These are phyloP conservation scores for Thelonectria olida DNA, from an alignment of 2,329 filamentous ascomycete genomes.

Conservation along the genomic window DNA sequence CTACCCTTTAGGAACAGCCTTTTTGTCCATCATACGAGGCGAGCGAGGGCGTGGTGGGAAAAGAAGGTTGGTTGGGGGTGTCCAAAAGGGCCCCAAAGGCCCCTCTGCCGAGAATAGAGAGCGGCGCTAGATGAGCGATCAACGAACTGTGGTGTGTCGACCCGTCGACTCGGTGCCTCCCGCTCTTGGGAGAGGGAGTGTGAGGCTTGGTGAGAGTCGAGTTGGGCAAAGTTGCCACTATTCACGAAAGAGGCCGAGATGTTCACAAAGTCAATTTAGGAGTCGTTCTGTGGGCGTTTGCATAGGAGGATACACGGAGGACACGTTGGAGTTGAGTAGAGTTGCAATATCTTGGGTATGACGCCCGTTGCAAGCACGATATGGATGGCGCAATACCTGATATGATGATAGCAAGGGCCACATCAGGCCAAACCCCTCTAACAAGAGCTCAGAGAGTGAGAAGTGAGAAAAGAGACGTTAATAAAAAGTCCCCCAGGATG, in stretches of 20 bases:
- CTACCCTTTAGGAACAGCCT: neutral
- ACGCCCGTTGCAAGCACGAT: constrained; percentile 5
- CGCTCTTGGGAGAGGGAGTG: constrained; percentile 11
- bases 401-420: constrained; percentile 11
- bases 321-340: neutral
- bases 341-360: neutral
- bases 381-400: constrained; percentile 11
- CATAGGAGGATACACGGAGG: too few species aligned
- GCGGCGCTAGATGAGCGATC: neutral
- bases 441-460: neutral
- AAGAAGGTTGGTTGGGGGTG: neutral
- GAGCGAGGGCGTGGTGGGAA: neutral
- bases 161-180: constrained; percentile 14
- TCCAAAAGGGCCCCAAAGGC: neutral
- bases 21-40: constrained; percentile 14
- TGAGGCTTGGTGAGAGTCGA: neutral
- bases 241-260: neutral
- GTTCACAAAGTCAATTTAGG: neutral
- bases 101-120: neutral
- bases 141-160: constrained; percentile 7
- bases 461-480: neutral
- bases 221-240: neutral
- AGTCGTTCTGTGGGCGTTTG: too few species aligned
- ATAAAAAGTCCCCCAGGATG: neutral
- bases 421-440: neutral